Evolutionary conservation across 305 asterid genomes (phyloP).

Genomic region (Fraxinus paxiana): DNA sequence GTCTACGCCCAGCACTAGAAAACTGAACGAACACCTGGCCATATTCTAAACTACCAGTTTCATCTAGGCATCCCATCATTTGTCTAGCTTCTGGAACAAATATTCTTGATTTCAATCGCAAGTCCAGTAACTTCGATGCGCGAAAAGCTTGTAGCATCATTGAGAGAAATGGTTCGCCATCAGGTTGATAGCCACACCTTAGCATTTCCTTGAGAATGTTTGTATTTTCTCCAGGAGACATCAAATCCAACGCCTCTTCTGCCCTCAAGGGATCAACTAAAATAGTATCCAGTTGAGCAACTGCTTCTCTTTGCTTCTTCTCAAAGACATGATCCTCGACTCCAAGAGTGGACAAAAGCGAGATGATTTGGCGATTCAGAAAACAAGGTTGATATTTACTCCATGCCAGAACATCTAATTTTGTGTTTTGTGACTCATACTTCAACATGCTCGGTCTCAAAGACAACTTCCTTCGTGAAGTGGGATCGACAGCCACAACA

Average conservation of each 20-base stretch:
- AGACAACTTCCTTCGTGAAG: conserved; percentile 36
- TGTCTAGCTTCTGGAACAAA: conserved; percentile 39
- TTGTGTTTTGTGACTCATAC: conserved; percentile 33
- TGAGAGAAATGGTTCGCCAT: conserved; percentile 47
- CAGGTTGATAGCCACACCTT: conserved; percentile 43
- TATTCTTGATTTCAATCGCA: conserved; percentile 38
- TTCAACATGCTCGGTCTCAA: conserved; percentile 44
- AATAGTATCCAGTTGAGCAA: conserved; percentile 34
- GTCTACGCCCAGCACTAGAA: conserved; percentile 25
- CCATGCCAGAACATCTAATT: conserved; percentile 41
- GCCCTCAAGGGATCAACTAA: conserved; percentile 41
- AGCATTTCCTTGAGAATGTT: conserved; percentile 47
- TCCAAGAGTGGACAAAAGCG: conserved; percentile 49
- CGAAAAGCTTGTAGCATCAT: conserved; percentile 51
- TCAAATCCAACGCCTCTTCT: conserved; percentile 41
- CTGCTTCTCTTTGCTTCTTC: conserved; percentile 39
- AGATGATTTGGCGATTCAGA: conserved; percentile 39
- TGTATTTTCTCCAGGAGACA: conserved; percentile 46
- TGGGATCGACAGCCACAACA: conserved; percentile 49
- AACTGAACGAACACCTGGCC: conserved; percentile 46
- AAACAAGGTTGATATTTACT: conserved; percentile 48
- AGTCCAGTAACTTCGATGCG: conserved; percentile 41
- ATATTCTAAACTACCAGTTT: conserved; percentile 40
- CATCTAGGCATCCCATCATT: conserved; percentile 57
- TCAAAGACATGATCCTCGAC: conserved; percentile 31